phyloP scores from a whole-genome alignment of 2,329 filamentous ascomycete genomes.

The Aspergillus versicolor region DNA sequence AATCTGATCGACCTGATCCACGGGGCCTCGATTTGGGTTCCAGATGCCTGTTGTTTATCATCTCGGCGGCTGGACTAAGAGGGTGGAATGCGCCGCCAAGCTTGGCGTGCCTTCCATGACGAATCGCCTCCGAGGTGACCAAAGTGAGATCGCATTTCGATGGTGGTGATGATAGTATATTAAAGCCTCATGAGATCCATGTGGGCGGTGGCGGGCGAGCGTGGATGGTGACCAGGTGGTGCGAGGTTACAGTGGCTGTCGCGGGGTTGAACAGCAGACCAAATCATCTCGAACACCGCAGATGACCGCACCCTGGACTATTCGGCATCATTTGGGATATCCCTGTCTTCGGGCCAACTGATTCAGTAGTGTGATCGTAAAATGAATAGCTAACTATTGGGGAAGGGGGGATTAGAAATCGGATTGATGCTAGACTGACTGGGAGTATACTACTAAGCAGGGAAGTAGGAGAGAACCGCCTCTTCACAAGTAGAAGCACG shows the following conservation, averaged over 20 bases:
- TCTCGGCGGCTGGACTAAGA: not conserved
- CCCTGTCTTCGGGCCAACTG: not conserved
- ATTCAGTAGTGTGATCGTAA: too few species aligned
- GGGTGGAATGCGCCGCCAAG: slow-evolving; percentile 9
- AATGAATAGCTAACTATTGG: too few species aligned
- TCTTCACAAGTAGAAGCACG: too few species aligned
- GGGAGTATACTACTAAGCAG: too few species aligned
- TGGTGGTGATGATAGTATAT: not conserved
- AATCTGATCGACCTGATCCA: slow-evolving; percentile 8
- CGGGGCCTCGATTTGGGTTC: not conserved
- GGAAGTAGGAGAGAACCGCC: too few species aligned
- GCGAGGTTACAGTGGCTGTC: slow-evolving; percentile 4
- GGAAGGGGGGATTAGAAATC: too few species aligned
- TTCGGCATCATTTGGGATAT: not conserved
- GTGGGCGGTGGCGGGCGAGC: not conserved
- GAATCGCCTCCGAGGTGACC: not conserved
- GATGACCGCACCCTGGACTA: not conserved
- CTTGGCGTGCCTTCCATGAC: not conserved
- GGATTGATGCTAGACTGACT: too few species aligned
- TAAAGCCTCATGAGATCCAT: not conserved
- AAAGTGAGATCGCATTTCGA: not conserved
- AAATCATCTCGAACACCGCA: slow-evolving; percentile 12
- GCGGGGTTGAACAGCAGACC: slow-evolving; percentile 17
- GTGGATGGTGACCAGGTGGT: not conserved
- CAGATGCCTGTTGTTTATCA: not conserved